A percentile compares a stretch with the other conserved stretches of the same genome.
These are phyloP conservation scores for Rhododendron ovatum DNA, from an alignment of 148 eudicot species.

Conservation along the genomic window DNA sequence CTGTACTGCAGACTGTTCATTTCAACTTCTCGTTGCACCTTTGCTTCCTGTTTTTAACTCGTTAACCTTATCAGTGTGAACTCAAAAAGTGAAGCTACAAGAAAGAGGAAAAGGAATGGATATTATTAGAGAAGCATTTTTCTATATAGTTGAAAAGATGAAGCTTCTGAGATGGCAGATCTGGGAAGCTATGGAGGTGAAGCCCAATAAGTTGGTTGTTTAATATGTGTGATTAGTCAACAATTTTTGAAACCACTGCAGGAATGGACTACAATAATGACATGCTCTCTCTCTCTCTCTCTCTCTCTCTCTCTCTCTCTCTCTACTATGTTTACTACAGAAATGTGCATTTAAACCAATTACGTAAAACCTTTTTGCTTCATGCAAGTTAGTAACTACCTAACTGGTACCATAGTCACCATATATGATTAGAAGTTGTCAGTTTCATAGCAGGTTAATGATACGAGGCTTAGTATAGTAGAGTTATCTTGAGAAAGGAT, in stretches of 20 bases:
- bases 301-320: background rate
- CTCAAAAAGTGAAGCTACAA: background rate
- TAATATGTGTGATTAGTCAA: background rate
- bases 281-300: background rate
- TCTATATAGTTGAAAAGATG: background rate
- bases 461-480: background rate
- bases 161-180: background rate
- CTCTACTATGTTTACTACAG: background rate
- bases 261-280: background rate
- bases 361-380: background rate
- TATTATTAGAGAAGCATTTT: background rate
- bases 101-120: background rate
- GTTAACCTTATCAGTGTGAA: background rate
- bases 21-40: background rate
- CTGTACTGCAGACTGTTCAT: slow-evolving; percentile 13
- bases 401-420: background rate
- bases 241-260: background rate
- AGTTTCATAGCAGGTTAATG: background rate
- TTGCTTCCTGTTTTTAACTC: background rate
- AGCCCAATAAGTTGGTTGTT: background rate
- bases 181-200: background rate
- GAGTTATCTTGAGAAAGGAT: no score
- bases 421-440: background rate
- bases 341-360: background rate
- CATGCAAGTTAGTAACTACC: background rate